These are phyloP conservation scores for Aureobasidium pullulans DNA, from an alignment of 2,329 filamentous ascomycete genomes.

Conservation along the genomic window DNA sequence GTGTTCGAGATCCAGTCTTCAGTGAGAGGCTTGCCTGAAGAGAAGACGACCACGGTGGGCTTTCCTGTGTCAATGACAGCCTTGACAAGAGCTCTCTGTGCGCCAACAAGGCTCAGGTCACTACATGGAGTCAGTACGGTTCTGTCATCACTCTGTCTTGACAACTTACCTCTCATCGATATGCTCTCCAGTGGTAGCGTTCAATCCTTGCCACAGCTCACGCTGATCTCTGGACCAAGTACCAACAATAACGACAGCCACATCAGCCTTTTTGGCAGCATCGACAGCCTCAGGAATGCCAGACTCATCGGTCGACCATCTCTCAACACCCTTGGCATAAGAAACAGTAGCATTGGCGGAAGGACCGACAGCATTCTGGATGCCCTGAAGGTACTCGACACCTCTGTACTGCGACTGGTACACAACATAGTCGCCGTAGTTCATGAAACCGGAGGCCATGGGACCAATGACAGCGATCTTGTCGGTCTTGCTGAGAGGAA, in stretches of 20 bases:
- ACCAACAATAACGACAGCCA: slow-evolving; percentile 66
- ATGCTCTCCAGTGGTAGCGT: slow-evolving; percentile 69
- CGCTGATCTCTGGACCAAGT: slow-evolving; percentile 69
- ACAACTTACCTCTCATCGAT: slow-evolving; percentile 60
- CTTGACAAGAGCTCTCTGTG: slow-evolving; percentile 58
- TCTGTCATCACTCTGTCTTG: slow-evolving; percentile 62
- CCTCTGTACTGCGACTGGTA: slow-evolving; percentile 56
- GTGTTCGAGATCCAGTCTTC: slow-evolving; percentile 63
- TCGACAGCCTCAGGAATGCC: slow-evolving; percentile 61
- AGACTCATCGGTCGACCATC: slow-evolving; percentile 63
- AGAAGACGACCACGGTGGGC: slow-evolving; percentile 61
- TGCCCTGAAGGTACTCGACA: slow-evolving; percentile 63
- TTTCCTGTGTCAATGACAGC: slow-evolving; percentile 61
- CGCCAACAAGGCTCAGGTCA: slow-evolving; percentile 58
- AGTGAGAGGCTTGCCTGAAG: slow-evolving; percentile 63
- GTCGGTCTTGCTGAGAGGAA: slow-evolving; percentile 57
- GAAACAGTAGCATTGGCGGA: slow-evolving; percentile 49
- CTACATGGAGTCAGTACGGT: slow-evolving; percentile 62
- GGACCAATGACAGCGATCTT: slow-evolving; percentile 66
- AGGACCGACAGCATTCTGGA: slow-evolving; percentile 47
- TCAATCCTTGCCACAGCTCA: slow-evolving; percentile 62
- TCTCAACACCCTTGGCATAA: slow-evolving; percentile 63
- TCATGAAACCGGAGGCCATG: slow-evolving; percentile 66
- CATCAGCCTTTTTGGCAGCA: slow-evolving; percentile 58
- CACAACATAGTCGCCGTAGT: slow-evolving; percentile 69